Conservation (phyloP, 352 stramenopile genomes). For the Phytophthora pseudosyringae region DNA sequence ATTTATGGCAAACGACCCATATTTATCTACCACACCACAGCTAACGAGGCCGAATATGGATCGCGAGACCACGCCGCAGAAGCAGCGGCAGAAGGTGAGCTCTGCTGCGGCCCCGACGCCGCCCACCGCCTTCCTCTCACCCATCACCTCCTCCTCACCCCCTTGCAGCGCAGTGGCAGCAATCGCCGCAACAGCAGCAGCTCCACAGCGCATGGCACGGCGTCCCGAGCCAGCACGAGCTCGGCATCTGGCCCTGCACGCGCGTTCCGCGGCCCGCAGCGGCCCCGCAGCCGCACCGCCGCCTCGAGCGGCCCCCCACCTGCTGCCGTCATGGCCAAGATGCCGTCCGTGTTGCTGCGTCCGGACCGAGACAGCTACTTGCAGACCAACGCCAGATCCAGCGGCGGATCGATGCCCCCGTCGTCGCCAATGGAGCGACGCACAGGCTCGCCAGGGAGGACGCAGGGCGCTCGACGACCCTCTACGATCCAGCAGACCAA, state of each 20-base stretch:
- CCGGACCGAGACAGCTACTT: constrained; percentile 30
- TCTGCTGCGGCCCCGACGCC: not conserved
- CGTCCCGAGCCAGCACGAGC: constrained; percentile 16
- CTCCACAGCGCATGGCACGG: constrained; percentile 11
- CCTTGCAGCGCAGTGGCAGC: constrained; percentile 36
- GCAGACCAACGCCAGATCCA: constrained; percentile 25
- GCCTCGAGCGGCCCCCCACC: constrained; percentile 3
- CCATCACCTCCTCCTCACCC: constrained; percentile 2
- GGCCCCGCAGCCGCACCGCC: constrained; percentile 43
- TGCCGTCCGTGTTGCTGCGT: constrained; percentile 47
- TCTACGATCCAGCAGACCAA: constrained; percentile 28
- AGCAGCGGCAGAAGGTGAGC: constrained; percentile 78
- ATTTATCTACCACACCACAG: not conserved
- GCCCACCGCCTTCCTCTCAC: not conserved
- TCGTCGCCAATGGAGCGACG: constrained; percentile 19
- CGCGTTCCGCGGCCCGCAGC: constrained; percentile 25
- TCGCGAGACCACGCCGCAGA: constrained; percentile 74
- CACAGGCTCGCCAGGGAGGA: not conserved
- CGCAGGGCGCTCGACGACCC: not conserved
- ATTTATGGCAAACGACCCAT: not conserved
- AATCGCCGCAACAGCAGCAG: constrained; percentile 28
- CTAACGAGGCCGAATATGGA: constrained; percentile 46
- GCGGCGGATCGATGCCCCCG: not conserved
- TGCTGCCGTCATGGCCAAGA: constrained; percentile 48
- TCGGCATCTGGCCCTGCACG: constrained; percentile 14